A percentile compares a stretch with the other conserved stretches of the same genome.
phyloP scores from a whole-genome alignment of 768 basidiomycete species.

The Leucocoprinus leucothites region DNA sequence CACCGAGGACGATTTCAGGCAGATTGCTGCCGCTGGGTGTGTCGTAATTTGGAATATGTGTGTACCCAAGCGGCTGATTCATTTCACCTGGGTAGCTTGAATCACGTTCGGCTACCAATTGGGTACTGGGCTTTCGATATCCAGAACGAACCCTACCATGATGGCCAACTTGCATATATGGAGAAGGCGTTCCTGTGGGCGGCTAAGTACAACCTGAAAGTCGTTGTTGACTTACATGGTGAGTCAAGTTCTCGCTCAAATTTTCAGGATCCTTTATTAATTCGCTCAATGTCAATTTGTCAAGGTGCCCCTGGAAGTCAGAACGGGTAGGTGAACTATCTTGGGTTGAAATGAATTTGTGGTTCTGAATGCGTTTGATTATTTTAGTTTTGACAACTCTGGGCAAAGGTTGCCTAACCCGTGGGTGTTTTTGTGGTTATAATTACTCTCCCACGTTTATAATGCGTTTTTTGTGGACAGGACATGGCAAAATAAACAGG shows the following conservation, averaged over 20 bases:
- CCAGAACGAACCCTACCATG: conserved; percentile 69
- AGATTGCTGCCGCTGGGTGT: conserved; percentile 74
- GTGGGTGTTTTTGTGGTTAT: conserved; percentile 21
- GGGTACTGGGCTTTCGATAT: conserved; percentile 92
- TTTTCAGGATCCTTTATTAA: too few relatives aligned
- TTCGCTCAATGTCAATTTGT: not conserved
- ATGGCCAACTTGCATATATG: conserved; percentile 73
- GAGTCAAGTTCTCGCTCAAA: not conserved
- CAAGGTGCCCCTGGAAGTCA: conserved; percentile 75
- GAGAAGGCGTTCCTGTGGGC: conserved; percentile 71
- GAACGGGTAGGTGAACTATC: conserved; percentile 11
- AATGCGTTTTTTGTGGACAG: conserved; percentile 18
- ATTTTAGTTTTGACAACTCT: conserved; percentile 72
- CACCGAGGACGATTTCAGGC: conserved; percentile 73
- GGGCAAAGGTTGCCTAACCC: conserved; percentile 59
- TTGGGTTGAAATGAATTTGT: not conserved
- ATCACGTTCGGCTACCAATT: conserved; percentile 81
- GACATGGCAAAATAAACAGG: conserved; percentile 62
- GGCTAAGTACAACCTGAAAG: conserved; percentile 62
- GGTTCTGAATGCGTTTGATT: not conserved
- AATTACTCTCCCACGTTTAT: not conserved
- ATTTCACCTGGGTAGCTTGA: conserved; percentile 31
- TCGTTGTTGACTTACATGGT: conserved; percentile 77
- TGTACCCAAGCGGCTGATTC: conserved; percentile 31
- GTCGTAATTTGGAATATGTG: conserved; percentile 16